A percentile compares a stretch with the other conserved stretches of the same genome.
phyloP scores from a whole-genome alignment of 345 rosid species.

The Litchi chinensis region DNA sequence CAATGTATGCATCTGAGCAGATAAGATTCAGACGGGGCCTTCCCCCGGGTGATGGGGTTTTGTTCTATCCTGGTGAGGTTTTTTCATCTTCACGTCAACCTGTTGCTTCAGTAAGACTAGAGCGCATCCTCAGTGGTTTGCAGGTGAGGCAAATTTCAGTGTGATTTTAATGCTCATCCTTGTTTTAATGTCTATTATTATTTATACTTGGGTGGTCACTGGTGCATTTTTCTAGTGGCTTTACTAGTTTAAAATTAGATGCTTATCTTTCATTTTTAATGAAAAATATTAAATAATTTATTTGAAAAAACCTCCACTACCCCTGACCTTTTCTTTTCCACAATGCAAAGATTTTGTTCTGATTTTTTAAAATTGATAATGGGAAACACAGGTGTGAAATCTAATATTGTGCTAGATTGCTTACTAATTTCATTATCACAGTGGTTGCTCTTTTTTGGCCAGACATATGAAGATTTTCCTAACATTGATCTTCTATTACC shows the following conservation, averaged over 20 bases:
- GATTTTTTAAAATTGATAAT: neutral
- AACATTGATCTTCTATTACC: neutral
- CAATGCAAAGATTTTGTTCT: neutral
- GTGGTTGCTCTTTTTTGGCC: neutral
- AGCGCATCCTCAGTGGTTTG: constrained; percentile 90
- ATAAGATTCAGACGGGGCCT: constrained; percentile 86
- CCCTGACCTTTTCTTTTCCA: neutral
- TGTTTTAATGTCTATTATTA: neutral
- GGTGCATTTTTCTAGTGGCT: neutral
- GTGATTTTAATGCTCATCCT: neutral
- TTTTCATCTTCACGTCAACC: constrained; percentile 84
- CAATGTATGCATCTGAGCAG: constrained; percentile 38
- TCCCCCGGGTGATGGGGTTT: constrained; percentile 95
- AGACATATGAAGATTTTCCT: neutral
- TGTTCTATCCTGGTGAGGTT: constrained; percentile 90
- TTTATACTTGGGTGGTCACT: neutral
- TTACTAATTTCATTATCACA: neutral
- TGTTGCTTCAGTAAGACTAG: constrained; percentile 84
- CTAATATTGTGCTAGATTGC: neutral
- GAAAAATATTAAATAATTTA: too few species aligned
- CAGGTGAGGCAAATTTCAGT: constrained; percentile 54
- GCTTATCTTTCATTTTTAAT: neutral
- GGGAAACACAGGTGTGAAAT: neutral
- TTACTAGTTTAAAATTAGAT: neutral
- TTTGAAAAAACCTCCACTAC: too few species aligned